Conservation (phyloP, 2,329 filamentous ascomycete genomes). For the Penicillium sp. region DNA sequence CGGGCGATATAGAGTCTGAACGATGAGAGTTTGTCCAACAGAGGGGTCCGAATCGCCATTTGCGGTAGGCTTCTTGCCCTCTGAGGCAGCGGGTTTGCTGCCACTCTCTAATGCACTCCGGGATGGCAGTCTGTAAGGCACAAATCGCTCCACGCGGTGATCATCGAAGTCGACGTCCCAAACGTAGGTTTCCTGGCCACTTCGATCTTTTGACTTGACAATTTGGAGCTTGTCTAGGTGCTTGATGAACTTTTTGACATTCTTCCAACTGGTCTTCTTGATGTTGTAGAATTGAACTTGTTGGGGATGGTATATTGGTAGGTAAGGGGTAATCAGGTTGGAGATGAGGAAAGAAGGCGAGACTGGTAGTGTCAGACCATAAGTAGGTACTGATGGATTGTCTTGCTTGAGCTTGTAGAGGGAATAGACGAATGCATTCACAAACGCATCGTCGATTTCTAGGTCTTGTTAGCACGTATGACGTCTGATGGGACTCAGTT, state of each 20-base stretch:
- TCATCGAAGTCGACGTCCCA: constrained; percentile 68
- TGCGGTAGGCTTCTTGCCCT: constrained; percentile 31
- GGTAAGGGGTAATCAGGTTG: constrained; percentile 67
- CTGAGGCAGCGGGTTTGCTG: constrained; percentile 35
- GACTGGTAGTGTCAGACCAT: constrained; percentile 65
- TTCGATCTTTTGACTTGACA: constrained; percentile 68
- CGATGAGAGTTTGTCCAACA: constrained; percentile 47
- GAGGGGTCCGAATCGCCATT: constrained; percentile 44
- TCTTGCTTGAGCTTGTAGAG: constrained; percentile 63
- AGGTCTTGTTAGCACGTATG: constrained; percentile 17
- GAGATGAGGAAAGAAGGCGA: constrained; percentile 67
- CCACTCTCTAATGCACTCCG: constrained; percentile 55
- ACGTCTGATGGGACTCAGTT: too few species aligned
- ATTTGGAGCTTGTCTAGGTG: constrained; percentile 66
- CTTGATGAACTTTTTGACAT: constrained; percentile 71
- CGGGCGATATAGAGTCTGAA: constrained; percentile 60
- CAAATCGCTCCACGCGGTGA: constrained; percentile 57
- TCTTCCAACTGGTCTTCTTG: constrained; percentile 74
- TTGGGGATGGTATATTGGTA: constrained; percentile 62
- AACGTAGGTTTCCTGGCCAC: constrained; percentile 67
- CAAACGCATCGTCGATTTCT: constrained; percentile 71
- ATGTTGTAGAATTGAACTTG: constrained; percentile 65
- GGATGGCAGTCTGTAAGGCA: constrained; percentile 66
- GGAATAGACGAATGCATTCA: constrained; percentile 67
- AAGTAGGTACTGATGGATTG: constrained; percentile 56